Conservation (phyloP, 1,139 yeast genomes). For the Geotrichum europaeum region DNA sequence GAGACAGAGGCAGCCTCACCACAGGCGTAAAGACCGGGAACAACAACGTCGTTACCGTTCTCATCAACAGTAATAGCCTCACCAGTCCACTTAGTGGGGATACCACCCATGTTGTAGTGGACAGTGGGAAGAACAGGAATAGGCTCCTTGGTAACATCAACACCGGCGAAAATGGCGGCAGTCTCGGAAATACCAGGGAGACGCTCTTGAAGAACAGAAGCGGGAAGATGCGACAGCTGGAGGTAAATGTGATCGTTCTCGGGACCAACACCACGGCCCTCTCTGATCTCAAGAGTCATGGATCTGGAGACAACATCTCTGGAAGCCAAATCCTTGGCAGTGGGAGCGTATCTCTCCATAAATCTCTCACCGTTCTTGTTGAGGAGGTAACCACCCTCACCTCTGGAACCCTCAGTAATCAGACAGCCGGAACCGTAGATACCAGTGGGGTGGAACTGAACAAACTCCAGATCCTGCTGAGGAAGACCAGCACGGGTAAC, state of each 20-base stretch:
- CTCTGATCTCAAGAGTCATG: slow-evolving; percentile 96
- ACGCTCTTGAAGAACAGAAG: slow-evolving; percentile 87
- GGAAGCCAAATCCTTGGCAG: slow-evolving; percentile 96
- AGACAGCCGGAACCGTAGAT: slow-evolving; percentile 98
- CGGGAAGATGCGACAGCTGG: slow-evolving; percentile 92
- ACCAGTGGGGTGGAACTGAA: slow-evolving; percentile 99
- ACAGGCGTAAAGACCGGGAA: slow-evolving; percentile 93
- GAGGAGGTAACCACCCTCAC: slow-evolving; percentile 97
- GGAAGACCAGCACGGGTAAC: slow-evolving; percentile 98
- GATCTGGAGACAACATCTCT: slow-evolving; percentile 99
- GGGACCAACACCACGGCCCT: slow-evolving; percentile 99
- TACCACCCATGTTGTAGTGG: slow-evolving; percentile 99
- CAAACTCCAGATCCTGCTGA: slow-evolving; percentile 93
- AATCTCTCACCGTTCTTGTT: slow-evolving; percentile 98
- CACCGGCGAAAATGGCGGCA: slow-evolving; percentile 97
- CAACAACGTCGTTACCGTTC: slow-evolving; percentile 84
- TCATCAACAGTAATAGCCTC: slow-evolving; percentile 81
- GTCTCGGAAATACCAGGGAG: slow-evolving; percentile 99
- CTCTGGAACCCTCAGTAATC: slow-evolving; percentile 99
- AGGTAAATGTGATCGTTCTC: slow-evolving; percentile 90
- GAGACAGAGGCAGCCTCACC: slow-evolving; percentile 99
- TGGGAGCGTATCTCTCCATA: slow-evolving; percentile 99
- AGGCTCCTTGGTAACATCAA: slow-evolving; percentile 98
- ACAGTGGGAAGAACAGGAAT: slow-evolving; percentile 98
- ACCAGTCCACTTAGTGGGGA: slow-evolving; percentile 97